phyloP scores from a whole-genome alignment of 2,329 filamentous ascomycete genomes.

The Furcasterigmium sp. region DNA sequence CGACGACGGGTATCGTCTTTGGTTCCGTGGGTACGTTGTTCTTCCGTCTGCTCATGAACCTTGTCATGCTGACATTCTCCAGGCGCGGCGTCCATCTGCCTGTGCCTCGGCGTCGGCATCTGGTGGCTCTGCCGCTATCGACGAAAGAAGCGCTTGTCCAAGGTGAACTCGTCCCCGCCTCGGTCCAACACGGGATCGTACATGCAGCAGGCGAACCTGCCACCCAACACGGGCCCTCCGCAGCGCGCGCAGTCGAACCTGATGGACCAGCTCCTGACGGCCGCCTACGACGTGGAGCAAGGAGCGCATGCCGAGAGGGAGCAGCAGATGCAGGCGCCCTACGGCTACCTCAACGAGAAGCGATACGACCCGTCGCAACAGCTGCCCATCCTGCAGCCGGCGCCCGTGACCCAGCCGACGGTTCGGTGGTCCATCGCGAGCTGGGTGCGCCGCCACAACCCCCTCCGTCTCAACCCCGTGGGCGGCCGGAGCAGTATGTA shows the following conservation, averaged over 20 bases:
- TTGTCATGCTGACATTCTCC: neutral
- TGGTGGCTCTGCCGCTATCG: constrained; percentile 10
- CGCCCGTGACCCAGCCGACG: constrained; percentile 10
- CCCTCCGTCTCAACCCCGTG: constrained; percentile 15
- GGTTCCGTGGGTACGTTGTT: constrained; percentile 8
- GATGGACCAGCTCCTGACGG: constrained; percentile 15
- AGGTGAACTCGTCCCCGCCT: neutral
- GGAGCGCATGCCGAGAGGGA: constrained; percentile 3
- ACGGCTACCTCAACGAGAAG: constrained; percentile 14
- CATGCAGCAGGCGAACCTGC: constrained; percentile 3
- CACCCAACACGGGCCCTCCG: neutral
- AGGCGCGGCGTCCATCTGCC: constrained; percentile 8
- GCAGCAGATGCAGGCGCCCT: constrained; percentile 5
- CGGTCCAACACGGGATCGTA: constrained; percentile 5
- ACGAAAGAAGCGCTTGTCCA: neutral
- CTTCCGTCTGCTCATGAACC: neutral
- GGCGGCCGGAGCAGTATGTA: constrained; percentile 8
- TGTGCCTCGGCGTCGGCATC: constrained; percentile 6
- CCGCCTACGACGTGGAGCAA: constrained; percentile 14
- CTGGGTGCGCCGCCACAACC: constrained; percentile 18
- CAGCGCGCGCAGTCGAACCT: constrained; percentile 9
- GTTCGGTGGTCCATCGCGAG: constrained; percentile 16
- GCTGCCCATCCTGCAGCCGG: constrained; percentile 10
- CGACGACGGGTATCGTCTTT: constrained; percentile 10
- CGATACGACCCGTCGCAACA: constrained; percentile 6